Conservation (phyloP, 495 filamentous ascomycete species). For the Penicillium cataractarum region DNA sequence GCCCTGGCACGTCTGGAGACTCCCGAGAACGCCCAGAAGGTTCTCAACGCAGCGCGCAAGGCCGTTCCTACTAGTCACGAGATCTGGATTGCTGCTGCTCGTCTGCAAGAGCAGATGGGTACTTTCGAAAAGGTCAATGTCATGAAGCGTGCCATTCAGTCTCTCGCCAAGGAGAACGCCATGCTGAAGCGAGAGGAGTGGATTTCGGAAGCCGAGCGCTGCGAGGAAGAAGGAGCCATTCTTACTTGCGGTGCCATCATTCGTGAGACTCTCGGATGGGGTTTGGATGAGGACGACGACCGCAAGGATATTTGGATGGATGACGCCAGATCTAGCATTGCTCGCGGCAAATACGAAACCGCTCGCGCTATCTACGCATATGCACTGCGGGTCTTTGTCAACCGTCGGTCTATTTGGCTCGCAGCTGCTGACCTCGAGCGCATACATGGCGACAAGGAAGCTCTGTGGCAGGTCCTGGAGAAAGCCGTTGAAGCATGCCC, state of each 20-base stretch:
- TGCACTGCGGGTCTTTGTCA: slow-evolving; percentile 83
- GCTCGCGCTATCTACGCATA: slow-evolving; percentile 93
- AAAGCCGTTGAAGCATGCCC: slow-evolving; percentile 94
- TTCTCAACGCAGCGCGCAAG: slow-evolving; percentile 93
- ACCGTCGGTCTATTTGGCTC: slow-evolving; percentile 80
- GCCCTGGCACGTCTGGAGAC: slow-evolving; percentile 87
- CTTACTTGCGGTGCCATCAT: slow-evolving; percentile 88
- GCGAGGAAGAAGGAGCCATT: slow-evolving; percentile 88
- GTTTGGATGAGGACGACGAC: slow-evolving; percentile 94
- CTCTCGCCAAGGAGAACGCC: slow-evolving; percentile 86
- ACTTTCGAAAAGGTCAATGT: slow-evolving; percentile 75
- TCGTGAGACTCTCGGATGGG: slow-evolving; percentile 88
- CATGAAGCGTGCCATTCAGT: slow-evolving; percentile 91
- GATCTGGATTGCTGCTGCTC: slow-evolving; percentile 93
- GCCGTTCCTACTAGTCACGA: slow-evolving; percentile 89
- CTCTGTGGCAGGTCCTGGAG: slow-evolving; percentile 80
- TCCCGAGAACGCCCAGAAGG: slow-evolving; percentile 86
- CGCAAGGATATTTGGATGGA: slow-evolving; percentile 94
- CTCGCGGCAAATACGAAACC: slow-evolving; percentile 80
- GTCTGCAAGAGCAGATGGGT: slow-evolving; percentile 90
- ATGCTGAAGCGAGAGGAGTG: slow-evolving; percentile 98
- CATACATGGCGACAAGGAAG: slow-evolving; percentile 84
- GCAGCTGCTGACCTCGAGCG: slow-evolving; percentile 90
- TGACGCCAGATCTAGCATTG: slow-evolving; percentile 79
- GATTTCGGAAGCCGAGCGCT: slow-evolving; percentile 92